Conservation (phyloP, 495 filamentous ascomycete genomes). For the Podospora appendiculata region DNA sequence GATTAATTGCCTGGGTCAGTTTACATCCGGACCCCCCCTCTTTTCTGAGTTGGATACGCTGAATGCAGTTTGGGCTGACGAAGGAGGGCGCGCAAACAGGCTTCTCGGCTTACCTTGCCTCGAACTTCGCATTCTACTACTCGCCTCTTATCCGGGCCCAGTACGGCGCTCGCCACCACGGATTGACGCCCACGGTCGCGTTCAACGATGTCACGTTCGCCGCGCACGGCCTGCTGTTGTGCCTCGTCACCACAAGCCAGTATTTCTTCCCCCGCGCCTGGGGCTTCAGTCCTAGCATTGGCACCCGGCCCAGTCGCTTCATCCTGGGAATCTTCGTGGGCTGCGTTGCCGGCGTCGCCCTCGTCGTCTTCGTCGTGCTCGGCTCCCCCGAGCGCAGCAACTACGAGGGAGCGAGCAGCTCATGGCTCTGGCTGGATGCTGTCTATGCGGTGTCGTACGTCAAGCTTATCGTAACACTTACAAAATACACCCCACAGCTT, state of each 20-base stretch:
- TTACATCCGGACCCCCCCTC: slow-evolving; percentile 16
- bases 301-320: slow-evolving; percentile 49
- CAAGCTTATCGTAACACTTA: slow-evolving; percentile 78
- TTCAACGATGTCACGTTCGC: slow-evolving; percentile 89
- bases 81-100: slow-evolving; percentile 29
- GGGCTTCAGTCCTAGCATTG: slow-evolving; percentile 58
- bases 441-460: slow-evolving; percentile 77
- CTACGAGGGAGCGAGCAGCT: slow-evolving; percentile 3
- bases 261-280: slow-evolving; percentile 63
- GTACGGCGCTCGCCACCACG: slow-evolving; percentile 72
- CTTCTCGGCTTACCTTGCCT: slow-evolving; percentile 71
- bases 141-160: slow-evolving; percentile 69
- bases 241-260: slow-evolving; percentile 59
- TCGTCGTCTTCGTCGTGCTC: slow-evolving; percentile 49
- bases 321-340: slow-evolving; percentile 62
- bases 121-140: slow-evolving; percentile 65
- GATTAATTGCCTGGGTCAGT: slow-evolving; percentile 67
- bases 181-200: slow-evolving; percentile 71
- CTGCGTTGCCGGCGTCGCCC: slow-evolving; percentile 48
- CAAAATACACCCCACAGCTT: slow-evolving; percentile 91
- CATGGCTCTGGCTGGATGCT: slow-evolving; percentile 41
- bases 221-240: slow-evolving; percentile 63
- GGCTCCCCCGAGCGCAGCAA: slow-evolving; percentile 45
- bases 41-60: no score
- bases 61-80: no score